These are phyloP conservation scores for Hypoxylon sp. DNA, from an alignment of 2,329 filamentous ascomycete genomes.

Conservation along the genomic window DNA sequence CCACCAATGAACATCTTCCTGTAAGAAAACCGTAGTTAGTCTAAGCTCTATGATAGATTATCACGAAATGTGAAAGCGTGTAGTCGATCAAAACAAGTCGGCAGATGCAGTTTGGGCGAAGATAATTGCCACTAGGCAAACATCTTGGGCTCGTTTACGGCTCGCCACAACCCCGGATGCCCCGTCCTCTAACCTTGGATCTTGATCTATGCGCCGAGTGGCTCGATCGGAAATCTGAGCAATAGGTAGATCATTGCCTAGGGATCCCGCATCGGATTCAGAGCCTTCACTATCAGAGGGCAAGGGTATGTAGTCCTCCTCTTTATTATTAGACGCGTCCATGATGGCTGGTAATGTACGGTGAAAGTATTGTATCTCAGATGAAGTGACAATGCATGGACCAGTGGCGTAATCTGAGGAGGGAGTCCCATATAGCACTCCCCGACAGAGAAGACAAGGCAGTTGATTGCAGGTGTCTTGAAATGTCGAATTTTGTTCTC, in stretches of 20 bases:
- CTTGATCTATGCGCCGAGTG: constrained; percentile 44
- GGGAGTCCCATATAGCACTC: constrained; percentile 54
- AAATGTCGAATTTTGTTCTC: constrained; percentile 61
- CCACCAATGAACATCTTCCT: constrained; percentile 99
- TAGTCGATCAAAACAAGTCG: constrained; percentile 24
- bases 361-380: constrained; percentile 43
- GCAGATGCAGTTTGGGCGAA: constrained; percentile 34
- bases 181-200: constrained; percentile 37
- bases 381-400: constrained; percentile 43
- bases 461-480: constrained; percentile 60
- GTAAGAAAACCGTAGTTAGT: constrained; percentile 52
- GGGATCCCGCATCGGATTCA: constrained; percentile 25
- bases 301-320: constrained; percentile 43
- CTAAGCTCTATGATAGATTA: constrained; percentile 24
- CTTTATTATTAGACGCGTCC: constrained; percentile 32
- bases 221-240: constrained; percentile 32
- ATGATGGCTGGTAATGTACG: constrained; percentile 39
- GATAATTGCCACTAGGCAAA: constrained; percentile 43
- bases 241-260: constrained; percentile 34
- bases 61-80: constrained; percentile 28
- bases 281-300: constrained; percentile 38
- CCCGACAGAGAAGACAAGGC: constrained; percentile 58
- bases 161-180: constrained; percentile 37
- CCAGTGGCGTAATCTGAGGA: constrained; percentile 43
- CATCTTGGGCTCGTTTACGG: constrained; percentile 31